These are phyloP conservation scores for Dryas drummondii DNA, from an alignment of 306 rosid species.

Conservation along the genomic window DNA sequence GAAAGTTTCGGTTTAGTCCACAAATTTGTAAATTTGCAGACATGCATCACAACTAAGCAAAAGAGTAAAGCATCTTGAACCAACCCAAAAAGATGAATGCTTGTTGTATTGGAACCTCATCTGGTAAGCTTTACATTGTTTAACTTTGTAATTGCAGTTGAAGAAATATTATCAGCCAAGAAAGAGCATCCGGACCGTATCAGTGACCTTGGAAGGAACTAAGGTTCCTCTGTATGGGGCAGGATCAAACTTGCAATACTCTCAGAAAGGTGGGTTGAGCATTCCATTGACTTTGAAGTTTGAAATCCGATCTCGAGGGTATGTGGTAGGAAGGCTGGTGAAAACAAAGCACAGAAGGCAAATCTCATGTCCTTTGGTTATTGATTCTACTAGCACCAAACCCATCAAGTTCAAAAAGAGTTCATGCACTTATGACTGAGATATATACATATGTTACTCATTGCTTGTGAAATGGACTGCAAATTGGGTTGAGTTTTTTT, in stretches of 20 bases:
- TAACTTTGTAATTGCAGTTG: constrained; percentile 45
- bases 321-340: constrained; percentile 86
- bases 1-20: too few relatives aligned
- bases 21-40: too few relatives aligned
- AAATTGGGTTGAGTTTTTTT: constrained; percentile 1
- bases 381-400: constrained; percentile 58
- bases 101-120: neutral
- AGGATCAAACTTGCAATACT: constrained; percentile 48
- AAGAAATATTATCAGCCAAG: constrained; percentile 87
- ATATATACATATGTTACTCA: neutral
- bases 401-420: constrained; percentile 65
- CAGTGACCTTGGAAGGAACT: constrained; percentile 49
- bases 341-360: constrained; percentile 57
- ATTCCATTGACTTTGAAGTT: constrained; percentile 57
- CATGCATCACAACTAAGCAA: too few relatives aligned
- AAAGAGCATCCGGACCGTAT: constrained; percentile 53
- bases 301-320: constrained; percentile 60
- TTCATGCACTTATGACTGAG: constrained; percentile 61
- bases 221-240: constrained; percentile 93
- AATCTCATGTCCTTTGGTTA: constrained; percentile 61
- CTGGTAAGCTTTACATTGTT: constrained; percentile 14
- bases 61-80: too few relatives aligned
- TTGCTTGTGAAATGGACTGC: neutral
- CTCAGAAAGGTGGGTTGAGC: constrained; percentile 47
- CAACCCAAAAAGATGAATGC: neutral